A percentile compares a stretch with the other conserved stretches of the same genome.
These are phyloP conservation scores for Diversispora epigaea DNA, from an alignment of 192 early-diverging fungal genomes.

Conservation along the genomic window DNA sequence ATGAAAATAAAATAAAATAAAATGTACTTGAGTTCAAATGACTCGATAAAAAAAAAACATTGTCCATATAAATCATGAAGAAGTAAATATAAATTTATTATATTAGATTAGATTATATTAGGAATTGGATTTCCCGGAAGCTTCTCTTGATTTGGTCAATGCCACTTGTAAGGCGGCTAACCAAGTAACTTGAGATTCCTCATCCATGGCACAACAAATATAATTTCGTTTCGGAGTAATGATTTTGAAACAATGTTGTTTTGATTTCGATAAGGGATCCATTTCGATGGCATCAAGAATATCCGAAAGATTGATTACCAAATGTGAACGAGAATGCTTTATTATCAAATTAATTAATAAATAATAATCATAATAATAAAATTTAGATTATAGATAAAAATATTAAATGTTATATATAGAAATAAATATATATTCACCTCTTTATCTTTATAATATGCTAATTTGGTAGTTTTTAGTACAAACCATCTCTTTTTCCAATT, in stretches of 20 bases:
- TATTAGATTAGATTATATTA: too few relatives aligned
- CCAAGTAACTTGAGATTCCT: conserved; percentile 50
- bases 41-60: too few relatives aligned
- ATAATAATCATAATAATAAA: background rate
- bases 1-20: too few relatives aligned
- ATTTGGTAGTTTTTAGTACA: conserved; percentile 53
- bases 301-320: conserved; percentile 48
- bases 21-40: too few relatives aligned
- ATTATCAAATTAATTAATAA: background rate
- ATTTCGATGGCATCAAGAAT: conserved; percentile 57
- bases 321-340: conserved; percentile 53
- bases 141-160: conserved; percentile 3
- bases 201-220: conserved; percentile 50
- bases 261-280: conserved; percentile 52
- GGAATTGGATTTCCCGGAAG: too few relatives aligned
- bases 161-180: conserved; percentile 51
- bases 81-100: too few relatives aligned
- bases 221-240: conserved; percentile 54
- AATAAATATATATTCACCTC: conserved; percentile 43
- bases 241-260: conserved; percentile 54
- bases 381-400: background rate
- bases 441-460: conserved; percentile 61
- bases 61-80: too few relatives aligned
- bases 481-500: conserved; percentile 68
- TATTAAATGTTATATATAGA: background rate